Conservation (phyloP, 2,329 filamentous ascomycete genomes). For the Pseudogymnoascus sp. region DNA sequence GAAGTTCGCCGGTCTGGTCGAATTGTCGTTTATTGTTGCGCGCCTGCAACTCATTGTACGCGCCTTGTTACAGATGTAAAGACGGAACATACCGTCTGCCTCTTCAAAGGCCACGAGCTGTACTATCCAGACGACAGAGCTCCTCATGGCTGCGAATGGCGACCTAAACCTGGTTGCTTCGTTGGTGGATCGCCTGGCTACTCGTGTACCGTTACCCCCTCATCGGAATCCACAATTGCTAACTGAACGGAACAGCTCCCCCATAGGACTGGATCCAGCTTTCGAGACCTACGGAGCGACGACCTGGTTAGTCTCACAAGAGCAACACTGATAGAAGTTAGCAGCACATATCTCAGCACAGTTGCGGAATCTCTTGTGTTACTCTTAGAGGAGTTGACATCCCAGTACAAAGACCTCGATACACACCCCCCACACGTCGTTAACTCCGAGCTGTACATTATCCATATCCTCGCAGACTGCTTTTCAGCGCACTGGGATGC, state of each 20-base stretch:
- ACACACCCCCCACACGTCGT: conserved; percentile 52
- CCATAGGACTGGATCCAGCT: conserved; percentile 51
- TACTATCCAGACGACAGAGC: neutral
- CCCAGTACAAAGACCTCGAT: conserved; percentile 43
- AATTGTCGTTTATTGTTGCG: neutral
- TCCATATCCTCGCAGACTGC: conserved; percentile 57
- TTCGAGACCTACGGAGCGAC: conserved; percentile 50
- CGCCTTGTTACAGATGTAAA: conserved; percentile 4
- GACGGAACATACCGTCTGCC: conserved; percentile 3
- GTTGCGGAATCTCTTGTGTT: conserved; percentile 51
- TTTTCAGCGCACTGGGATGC: conserved; percentile 53
- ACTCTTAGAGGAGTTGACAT: conserved; percentile 50
- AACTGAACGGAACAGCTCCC: conserved; percentile 41
- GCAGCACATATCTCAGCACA: conserved; percentile 42
- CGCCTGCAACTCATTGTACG: neutral
- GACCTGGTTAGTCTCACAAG: conserved; percentile 54
- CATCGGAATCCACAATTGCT: conserved; percentile 7
- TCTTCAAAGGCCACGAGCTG: conserved; percentile 2
- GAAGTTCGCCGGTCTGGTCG: neutral
- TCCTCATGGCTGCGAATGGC: conserved; percentile 42
- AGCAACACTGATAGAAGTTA: conserved; percentile 53
- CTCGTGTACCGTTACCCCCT: conserved; percentile 40
- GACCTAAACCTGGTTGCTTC: conserved; percentile 53
- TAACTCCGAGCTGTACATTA: conserved; percentile 56
- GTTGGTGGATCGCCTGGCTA: conserved; percentile 54